Evolutionary conservation across 1,284 basidiomycete genomes (phyloP), one percentile per base, ranked within the genome.

Genomic region (Melampsora americana): DNA sequence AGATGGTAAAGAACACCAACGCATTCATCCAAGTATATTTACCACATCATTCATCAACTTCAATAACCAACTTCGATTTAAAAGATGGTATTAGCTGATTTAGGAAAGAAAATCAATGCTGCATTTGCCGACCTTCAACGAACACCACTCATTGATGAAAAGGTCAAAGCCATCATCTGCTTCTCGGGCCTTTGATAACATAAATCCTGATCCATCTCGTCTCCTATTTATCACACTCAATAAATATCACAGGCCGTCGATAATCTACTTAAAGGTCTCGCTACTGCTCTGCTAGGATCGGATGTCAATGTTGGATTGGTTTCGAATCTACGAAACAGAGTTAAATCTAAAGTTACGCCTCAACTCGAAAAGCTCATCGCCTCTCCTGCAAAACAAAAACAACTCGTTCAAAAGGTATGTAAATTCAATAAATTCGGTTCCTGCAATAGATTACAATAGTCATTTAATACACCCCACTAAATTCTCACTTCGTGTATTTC

Each of bases 261-360:
- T 85, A 89, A 89, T 6, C 89, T 93, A 16, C 88, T 99, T 79
- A 99, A 98, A 84, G 92, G 95, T 84, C 92, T 99, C 79, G 94
- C 92, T 78, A 87, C 92, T 32, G 96, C 95, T 1, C 86, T 99
- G 65, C 88, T 99, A 69, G 94, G 97, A 84, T 91, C 94, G 35
- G 96, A 99, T 84, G 95, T 99, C 78, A 99, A 99, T 82, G 95
- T 99, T 80, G 95, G 95, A 83, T 89, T 99, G 28, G 96, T 98
- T 32, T 88, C 92, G 11, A 88, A 89, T 73, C 84, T 98, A 75
- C 88, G 95, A 79, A 89, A 90, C 79, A 93, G 93, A 82, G 93
- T 98, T 82, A 95, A 92, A 85, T 86, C 88, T 26, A 94, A 91
- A 81, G 91, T 93, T 72, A 89, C 92, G 81, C 71, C 71, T 12